phyloP scores from a whole-genome alignment of 1,139 yeast genomes.

The Kazachstania sp. region DNA sequence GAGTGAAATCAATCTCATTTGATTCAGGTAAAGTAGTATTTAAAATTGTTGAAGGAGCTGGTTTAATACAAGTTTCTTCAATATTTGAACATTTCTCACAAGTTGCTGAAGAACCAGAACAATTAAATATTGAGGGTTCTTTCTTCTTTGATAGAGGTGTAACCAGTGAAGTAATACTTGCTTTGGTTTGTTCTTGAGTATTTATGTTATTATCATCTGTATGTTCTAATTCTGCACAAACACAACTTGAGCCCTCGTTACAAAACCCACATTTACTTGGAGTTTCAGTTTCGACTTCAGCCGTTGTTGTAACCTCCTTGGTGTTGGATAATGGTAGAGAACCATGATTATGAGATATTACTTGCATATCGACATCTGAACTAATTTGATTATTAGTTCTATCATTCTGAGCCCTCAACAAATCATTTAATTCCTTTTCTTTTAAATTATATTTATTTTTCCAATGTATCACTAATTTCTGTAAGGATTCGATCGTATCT shows the following conservation, averaged over 20 bases:
- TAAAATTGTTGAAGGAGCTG: constrained; percentile 1
- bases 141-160: no score
- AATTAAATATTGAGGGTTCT: constrained; percentile 2
- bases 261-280: constrained; percentile 71
- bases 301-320: no score
- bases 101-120: constrained; percentile 11
- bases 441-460: constrained; percentile 47
- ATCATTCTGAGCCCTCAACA: not conserved
- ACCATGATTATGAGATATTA: not conserved
- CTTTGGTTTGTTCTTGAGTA: not conserved
- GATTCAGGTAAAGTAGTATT: not conserved
- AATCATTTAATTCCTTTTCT: constrained; percentile 30
- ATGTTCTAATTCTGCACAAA: constrained; percentile 70
- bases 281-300: not conserved
- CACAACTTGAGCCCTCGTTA: constrained; percentile 85
- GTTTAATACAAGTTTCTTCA: constrained; percentile 12
- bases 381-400: not conserved
- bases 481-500: constrained; percentile 55
- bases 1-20: constrained; percentile 11
- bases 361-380: not conserved
- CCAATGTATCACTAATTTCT: constrained; percentile 62
- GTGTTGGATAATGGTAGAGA: no score
- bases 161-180: not conserved
- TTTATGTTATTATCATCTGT: constrained; percentile 12
- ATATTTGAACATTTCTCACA: constrained; percentile 18